Conservation (phyloP, 768 basidiomycete genomes). For the Tephrocybe sp. region DNA sequence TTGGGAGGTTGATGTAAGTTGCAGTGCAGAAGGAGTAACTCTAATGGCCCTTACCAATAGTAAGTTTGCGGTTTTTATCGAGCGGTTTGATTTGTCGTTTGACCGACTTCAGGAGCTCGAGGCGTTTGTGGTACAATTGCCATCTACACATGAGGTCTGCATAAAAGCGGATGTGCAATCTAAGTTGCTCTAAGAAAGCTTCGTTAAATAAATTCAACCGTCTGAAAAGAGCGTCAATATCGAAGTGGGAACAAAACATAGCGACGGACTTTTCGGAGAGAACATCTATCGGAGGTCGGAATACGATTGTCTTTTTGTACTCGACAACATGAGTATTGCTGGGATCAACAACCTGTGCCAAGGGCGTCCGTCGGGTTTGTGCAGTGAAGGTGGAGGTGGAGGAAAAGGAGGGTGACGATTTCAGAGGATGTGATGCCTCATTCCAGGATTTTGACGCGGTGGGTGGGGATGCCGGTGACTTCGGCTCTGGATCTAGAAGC, state of each 20-base stretch:
- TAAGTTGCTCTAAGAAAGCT: constrained; percentile 41
- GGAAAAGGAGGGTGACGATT: constrained; percentile 39
- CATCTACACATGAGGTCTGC: constrained; percentile 76
- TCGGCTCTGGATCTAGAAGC: constrained; percentile 10
- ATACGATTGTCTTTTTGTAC: constrained; percentile 32
- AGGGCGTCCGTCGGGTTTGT: constrained; percentile 37
- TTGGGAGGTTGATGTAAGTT: constrained; percentile 18
- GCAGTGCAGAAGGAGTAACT: background rate
- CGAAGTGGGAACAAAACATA: constrained; percentile 7
- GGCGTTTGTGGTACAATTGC: constrained; percentile 67
- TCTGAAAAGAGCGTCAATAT: constrained; percentile 11
- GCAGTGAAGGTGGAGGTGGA: constrained; percentile 44
- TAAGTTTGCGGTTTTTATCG: constrained; percentile 24
- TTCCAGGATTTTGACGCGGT: constrained; percentile 57
- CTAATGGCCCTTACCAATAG: constrained; percentile 33
- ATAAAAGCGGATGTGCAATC: constrained; percentile 64
- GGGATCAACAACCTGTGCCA: constrained; percentile 13
- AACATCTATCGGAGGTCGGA: constrained; percentile 33
- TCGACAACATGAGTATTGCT: constrained; percentile 31
- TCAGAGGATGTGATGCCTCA: constrained; percentile 38
- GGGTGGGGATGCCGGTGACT: constrained; percentile 18
- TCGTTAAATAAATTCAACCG: constrained; percentile 30
- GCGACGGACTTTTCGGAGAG: constrained; percentile 9
- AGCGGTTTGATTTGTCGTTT: constrained; percentile 25
- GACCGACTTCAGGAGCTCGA: constrained; percentile 73